phyloP scores from a whole-genome alignment of 2,329 filamentous ascomycete genomes.

The Simplicillium sp. region DNA sequence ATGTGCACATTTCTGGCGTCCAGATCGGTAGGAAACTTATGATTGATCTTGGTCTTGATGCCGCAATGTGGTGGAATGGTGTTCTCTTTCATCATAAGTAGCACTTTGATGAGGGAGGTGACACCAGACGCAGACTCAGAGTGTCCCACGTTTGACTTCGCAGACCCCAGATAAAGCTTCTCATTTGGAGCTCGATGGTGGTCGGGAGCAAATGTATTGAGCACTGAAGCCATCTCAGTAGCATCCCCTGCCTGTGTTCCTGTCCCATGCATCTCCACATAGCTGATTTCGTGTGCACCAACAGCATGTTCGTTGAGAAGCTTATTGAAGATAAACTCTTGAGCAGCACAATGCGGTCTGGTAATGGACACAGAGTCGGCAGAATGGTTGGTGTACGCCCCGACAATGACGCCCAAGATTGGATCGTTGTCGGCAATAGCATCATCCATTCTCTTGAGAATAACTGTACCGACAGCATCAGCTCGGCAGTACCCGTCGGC shows the following conservation, averaged over 20 bases:
- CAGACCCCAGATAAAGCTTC: constrained; percentile 34
- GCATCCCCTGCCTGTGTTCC: constrained; percentile 35
- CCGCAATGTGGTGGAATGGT: constrained; percentile 42
- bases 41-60: constrained; percentile 39
- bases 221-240: constrained; percentile 46
- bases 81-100: constrained; percentile 38
- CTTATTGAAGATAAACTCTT: constrained; percentile 49
- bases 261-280: constrained; percentile 32
- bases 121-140: constrained; percentile 32
- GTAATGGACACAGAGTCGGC: constrained; percentile 64
- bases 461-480: constrained; percentile 62
- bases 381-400: constrained; percentile 61
- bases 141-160: constrained; percentile 43
- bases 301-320: constrained; percentile 49
- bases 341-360: constrained; percentile 54
- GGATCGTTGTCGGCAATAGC: constrained; percentile 51
- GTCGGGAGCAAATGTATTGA: constrained; percentile 46
- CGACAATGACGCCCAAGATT: constrained; percentile 54
- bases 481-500: constrained; percentile 76
- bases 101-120: constrained; percentile 33
- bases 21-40: constrained; percentile 29
- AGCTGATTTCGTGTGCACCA: constrained; percentile 41
- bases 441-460: constrained; percentile 70
- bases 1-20: constrained; percentile 29
- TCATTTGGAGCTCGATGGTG: constrained; percentile 21